Percentiles rank a stretch among this genome's conserved stretches.
These are phyloP conservation scores for Chalciporus chontae DNA, from an alignment of 768 basidiomycete genomes.

Conservation along the genomic window DNA sequence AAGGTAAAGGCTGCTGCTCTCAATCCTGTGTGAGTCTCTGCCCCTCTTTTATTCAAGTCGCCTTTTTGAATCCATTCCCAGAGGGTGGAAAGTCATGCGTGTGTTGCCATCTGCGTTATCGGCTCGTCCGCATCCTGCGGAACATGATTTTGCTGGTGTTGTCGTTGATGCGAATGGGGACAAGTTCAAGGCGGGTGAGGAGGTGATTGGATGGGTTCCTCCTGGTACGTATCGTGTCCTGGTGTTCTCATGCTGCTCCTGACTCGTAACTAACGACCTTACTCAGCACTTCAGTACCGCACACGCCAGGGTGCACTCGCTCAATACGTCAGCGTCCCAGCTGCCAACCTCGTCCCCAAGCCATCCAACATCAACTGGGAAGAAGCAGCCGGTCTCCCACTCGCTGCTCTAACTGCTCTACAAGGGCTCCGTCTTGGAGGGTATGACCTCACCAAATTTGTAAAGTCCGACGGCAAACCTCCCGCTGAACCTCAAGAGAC, in stretches of 20 bases:
- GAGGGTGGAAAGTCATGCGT: slow-evolving; percentile 59
- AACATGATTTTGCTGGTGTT: slow-evolving; percentile 61
- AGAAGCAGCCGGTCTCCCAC: slow-evolving; percentile 58
- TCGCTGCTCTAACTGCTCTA: slow-evolving; percentile 59
- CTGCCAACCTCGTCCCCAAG: slow-evolving; percentile 11
- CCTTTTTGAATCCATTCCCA: slow-evolving; percentile 19
- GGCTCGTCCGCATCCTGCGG: slow-evolving; percentile 50
- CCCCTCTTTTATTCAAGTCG: not conserved
- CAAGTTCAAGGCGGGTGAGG: slow-evolving; percentile 54
- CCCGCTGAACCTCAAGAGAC: slow-evolving; percentile 35
- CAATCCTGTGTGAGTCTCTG: slow-evolving; percentile 57
- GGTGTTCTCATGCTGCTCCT: too few relatives aligned
- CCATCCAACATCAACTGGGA: slow-evolving; percentile 50
- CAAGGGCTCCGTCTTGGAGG: slow-evolving; percentile 47
- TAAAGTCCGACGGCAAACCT: not conserved
- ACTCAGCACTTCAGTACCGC: slow-evolving; percentile 28
- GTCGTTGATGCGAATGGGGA: slow-evolving; percentile 54
- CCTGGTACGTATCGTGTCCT: slow-evolving; percentile 25
- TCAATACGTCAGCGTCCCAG: slow-evolving; percentile 50
- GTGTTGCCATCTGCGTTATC: slow-evolving; percentile 44
- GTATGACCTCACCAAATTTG: slow-evolving; percentile 39
- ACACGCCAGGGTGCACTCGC: slow-evolving; percentile 54
- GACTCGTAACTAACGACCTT: too few relatives aligned
- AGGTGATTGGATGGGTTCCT: slow-evolving; percentile 57
- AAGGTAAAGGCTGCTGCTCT: slow-evolving; percentile 53